These are phyloP conservation scores for Seiridium unicorne DNA, from an alignment of 2,329 filamentous ascomycete species.

Conservation along the genomic window DNA sequence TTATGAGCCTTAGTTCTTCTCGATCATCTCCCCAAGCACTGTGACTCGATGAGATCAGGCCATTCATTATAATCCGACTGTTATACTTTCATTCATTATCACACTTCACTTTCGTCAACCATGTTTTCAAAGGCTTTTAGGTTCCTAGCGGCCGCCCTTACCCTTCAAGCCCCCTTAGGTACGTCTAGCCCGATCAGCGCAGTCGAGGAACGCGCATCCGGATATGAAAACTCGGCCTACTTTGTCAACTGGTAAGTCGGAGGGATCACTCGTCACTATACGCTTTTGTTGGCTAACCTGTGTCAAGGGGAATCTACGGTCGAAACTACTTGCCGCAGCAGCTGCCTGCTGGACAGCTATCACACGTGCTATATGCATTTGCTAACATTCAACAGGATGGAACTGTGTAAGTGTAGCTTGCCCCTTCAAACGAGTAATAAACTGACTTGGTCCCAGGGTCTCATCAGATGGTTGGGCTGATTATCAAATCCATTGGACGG, in stretches of 20 bases:
- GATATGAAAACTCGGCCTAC: slow-evolving; percentile 44
- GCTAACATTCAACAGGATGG: slow-evolving; percentile 72
- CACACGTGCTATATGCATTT: slow-evolving; percentile 79
- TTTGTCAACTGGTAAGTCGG: slow-evolving; percentile 46
- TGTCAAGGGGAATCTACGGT: slow-evolving; percentile 65
- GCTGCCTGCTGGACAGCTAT: slow-evolving; percentile 67
- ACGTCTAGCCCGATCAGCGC: neutral
- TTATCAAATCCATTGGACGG: slow-evolving; percentile 68
- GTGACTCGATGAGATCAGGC: neutral
- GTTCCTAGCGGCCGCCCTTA: neutral
- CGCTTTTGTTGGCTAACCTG: slow-evolving; percentile 4
- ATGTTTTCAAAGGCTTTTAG: slow-evolving; percentile 3
- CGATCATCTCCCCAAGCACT: neutral
- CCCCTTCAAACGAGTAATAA: neutral
- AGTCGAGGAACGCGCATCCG: slow-evolving; percentile 20
- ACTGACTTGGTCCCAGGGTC: slow-evolving; percentile 34
- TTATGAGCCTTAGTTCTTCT: neutral
- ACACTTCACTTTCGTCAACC: neutral
- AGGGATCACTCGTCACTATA: neutral
- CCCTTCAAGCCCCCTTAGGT: neutral
- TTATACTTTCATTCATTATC: neutral
- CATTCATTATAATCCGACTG: neutral
- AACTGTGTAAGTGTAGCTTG: slow-evolving; percentile 56
- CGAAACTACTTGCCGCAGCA: slow-evolving; percentile 71
- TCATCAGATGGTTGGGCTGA: slow-evolving; percentile 71